These are phyloP conservation scores for Moesziomyces parantarcticus DNA, from an alignment of 1,284 basidiomycete genomes.

Conservation along the genomic window DNA sequence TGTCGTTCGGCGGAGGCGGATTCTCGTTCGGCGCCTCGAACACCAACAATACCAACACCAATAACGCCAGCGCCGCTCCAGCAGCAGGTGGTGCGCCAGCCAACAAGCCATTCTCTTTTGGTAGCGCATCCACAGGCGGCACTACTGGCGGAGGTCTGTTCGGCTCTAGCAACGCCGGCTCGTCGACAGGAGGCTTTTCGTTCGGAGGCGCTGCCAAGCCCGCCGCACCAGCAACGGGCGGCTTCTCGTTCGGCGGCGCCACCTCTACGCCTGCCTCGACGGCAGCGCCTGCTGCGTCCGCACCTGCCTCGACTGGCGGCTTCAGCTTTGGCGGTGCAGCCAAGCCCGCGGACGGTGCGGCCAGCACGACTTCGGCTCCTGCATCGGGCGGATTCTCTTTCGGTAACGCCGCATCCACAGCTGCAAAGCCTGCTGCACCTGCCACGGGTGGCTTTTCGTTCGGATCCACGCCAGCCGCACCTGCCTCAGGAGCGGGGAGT, in stretches of 20 bases:
- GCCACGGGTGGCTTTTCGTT: conserved; percentile 43
- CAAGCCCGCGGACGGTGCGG: conserved; percentile 21
- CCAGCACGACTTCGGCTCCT: conserved; percentile 36
- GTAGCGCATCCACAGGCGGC: conserved; percentile 9
- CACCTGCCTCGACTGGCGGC: conserved; percentile 23
- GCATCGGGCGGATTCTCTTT: conserved; percentile 51
- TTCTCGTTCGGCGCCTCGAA: conserved; percentile 48
- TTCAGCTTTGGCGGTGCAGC: conserved; percentile 38
- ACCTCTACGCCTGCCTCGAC: conserved; percentile 34
- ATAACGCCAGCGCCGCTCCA: conserved; percentile 18
- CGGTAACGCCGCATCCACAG: conserved; percentile 24
- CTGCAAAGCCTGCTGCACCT: conserved; percentile 60
- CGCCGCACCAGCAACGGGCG: conserved; percentile 41
- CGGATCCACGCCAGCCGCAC: conserved; percentile 20
- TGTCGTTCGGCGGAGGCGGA: conserved; percentile 51
- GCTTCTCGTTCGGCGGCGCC: conserved; percentile 49
- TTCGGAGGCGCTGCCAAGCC: conserved; percentile 44
- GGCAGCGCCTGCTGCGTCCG: conserved; percentile 31
- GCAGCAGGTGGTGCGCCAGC: conserved; percentile 5
- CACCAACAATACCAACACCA: conserved; percentile 32
- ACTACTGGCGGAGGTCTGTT: conserved; percentile 27
- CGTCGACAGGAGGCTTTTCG: conserved; percentile 32
- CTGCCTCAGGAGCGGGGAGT: conserved; percentile 20
- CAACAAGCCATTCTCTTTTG: conserved; percentile 50
- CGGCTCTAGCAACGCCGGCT: conserved; percentile 15